Percentiles rank a stretch among this genome's conserved stretches.
These are phyloP conservation scores for Aspergillus thermomutatus DNA, from an alignment of 2,329 filamentous ascomycete genomes.

Conservation along the genomic window DNA sequence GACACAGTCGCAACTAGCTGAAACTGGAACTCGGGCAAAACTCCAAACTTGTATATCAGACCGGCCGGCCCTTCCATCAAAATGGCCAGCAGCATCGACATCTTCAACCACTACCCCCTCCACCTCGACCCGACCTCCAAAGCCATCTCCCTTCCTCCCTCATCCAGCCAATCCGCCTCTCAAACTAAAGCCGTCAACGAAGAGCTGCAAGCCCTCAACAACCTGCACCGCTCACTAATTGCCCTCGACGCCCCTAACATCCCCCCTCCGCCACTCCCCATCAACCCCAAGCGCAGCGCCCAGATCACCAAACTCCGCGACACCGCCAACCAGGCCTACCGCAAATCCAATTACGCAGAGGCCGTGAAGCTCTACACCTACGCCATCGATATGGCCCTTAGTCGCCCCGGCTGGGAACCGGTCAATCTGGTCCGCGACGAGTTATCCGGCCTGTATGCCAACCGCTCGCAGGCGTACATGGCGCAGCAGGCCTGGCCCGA, in stretches of 20 bases:
- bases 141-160: slow-evolving; percentile 56
- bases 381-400: slow-evolving; percentile 85
- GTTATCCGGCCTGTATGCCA: slow-evolving; percentile 72
- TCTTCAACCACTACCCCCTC: slow-evolving; percentile 78
- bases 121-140: slow-evolving; percentile 79
- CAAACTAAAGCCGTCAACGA: slow-evolving; percentile 53
- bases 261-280: slow-evolving; percentile 81
- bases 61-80: background rate
- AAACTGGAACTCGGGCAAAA: background rate
- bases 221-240: slow-evolving; percentile 70
- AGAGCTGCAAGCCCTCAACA: slow-evolving; percentile 73
- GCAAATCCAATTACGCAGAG: slow-evolving; percentile 70
- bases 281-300: slow-evolving; percentile 87
- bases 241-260: slow-evolving; percentile 61
- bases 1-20: background rate
- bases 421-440: slow-evolving; percentile 80
- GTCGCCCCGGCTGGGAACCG: slow-evolving; percentile 84
- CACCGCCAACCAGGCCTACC: slow-evolving; percentile 76
- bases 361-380: slow-evolving; percentile 78
- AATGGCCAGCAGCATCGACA: slow-evolving; percentile 32
- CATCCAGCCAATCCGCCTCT: slow-evolving; percentile 42
- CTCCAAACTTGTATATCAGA: background rate
- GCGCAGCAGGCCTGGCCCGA: slow-evolving; percentile 76
- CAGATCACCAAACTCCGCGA: slow-evolving; percentile 90
- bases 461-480: slow-evolving; percentile 89